These are phyloP conservation scores for Entomortierella chlamydospora DNA, from an alignment of 192 early-diverging fungal species.

Conservation along the genomic window DNA sequence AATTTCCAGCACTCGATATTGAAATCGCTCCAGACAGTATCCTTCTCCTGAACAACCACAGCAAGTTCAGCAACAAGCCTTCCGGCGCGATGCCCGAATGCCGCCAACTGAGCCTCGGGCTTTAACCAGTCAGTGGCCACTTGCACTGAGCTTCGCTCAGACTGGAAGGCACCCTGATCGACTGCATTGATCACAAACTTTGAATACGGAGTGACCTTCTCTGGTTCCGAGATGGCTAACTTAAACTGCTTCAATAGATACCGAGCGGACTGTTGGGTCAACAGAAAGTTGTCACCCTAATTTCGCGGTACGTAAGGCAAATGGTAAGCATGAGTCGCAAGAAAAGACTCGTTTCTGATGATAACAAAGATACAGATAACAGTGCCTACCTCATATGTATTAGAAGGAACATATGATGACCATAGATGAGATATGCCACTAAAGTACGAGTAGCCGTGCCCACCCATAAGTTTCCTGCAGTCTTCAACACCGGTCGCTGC, in stretches of 20 bases:
- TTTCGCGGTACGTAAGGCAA: neutral
- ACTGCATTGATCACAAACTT: slow-evolving; percentile 48
- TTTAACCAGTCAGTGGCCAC: slow-evolving; percentile 57
- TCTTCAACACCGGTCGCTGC: slow-evolving; percentile 73
- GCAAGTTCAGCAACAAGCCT: slow-evolving; percentile 70
- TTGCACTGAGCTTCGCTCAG: slow-evolving; percentile 32
- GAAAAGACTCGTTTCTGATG: neutral
- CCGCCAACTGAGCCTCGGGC: slow-evolving; percentile 65
- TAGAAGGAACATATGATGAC: slow-evolving; percentile 69
- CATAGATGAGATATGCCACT: slow-evolving; percentile 75
- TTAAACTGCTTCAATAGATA: slow-evolving; percentile 76
- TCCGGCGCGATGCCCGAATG: slow-evolving; percentile 78
- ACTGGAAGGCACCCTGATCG: slow-evolving; percentile 28
- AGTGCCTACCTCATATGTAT: slow-evolving; percentile 63
- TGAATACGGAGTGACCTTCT: slow-evolving; percentile 40
- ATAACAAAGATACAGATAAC: slow-evolving; percentile 61
- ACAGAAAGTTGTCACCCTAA: slow-evolving; percentile 76
- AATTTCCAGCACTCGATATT: slow-evolving; percentile 78
- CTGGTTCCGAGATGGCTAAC: slow-evolving; percentile 49
- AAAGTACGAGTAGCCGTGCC: slow-evolving; percentile 78
- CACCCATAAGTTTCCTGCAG: slow-evolving; percentile 78
- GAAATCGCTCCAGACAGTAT: slow-evolving; percentile 71
- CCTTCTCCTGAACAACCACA: slow-evolving; percentile 59
- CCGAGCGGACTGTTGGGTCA: slow-evolving; percentile 78
- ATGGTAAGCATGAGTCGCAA: neutral